These are phyloP conservation scores for Auricularia sp. DNA, from an alignment of 768 basidiomycete genomes.

Conservation along the genomic window DNA sequence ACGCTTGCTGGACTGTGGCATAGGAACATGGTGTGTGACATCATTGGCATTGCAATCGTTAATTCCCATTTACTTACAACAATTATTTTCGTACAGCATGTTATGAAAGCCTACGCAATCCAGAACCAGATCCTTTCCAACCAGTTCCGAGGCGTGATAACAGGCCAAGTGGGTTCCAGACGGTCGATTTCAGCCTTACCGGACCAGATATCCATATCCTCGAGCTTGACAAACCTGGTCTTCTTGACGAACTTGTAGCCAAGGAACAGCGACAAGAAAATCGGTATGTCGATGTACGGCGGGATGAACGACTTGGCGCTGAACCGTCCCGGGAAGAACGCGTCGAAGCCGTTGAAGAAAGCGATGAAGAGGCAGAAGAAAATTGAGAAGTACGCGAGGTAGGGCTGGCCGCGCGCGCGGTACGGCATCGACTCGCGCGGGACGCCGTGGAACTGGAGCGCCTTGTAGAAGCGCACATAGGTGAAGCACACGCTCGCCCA, in stretches of 20 bases:
- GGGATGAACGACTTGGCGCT: slow-evolving; percentile 16
- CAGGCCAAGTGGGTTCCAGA: not conserved
- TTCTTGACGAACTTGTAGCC: slow-evolving; percentile 14
- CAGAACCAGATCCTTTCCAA: not conserved
- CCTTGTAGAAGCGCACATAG: slow-evolving; percentile 28
- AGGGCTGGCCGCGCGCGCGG: slow-evolving; percentile 19
- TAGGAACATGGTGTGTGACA: too few species aligned
- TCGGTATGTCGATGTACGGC: slow-evolving; percentile 18
- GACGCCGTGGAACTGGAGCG: slow-evolving; percentile 23
- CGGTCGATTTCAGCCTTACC: not conserved
- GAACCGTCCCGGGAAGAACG: slow-evolving; percentile 18
- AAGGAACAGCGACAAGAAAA: slow-evolving; percentile 18
- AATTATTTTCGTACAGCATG: too few species aligned
- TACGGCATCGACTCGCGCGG: slow-evolving; percentile 22
- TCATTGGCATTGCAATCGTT: too few species aligned
- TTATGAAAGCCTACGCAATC: not conserved
- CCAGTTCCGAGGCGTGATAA: not conserved
- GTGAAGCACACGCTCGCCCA: slow-evolving; percentile 25
- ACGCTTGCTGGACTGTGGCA: too few species aligned
- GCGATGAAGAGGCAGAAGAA: slow-evolving; percentile 10
- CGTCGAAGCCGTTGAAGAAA: slow-evolving; percentile 8
- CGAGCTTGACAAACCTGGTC: slow-evolving; percentile 2
- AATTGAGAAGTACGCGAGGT: slow-evolving; percentile 23
- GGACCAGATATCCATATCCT: not conserved
- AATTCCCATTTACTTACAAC: too few species aligned